phyloP scores from a whole-genome alignment of 1,139 yeast genomes.

The Hyphopichia khmerensis region DNA sequence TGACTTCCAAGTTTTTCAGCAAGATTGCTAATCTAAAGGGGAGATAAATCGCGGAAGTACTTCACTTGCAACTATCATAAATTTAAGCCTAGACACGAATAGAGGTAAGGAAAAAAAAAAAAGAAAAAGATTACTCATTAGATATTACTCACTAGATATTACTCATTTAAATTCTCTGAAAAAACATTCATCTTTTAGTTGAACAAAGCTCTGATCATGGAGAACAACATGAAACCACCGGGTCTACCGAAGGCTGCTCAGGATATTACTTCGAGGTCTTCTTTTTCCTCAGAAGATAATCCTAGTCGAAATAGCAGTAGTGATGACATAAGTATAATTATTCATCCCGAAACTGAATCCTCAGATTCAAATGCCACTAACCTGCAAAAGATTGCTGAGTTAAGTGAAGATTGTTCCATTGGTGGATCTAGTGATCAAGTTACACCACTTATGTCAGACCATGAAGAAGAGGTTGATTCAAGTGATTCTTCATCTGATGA shows the following conservation, averaged over 20 bases:
- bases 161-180: too few relatives aligned
- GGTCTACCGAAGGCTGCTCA: neutral
- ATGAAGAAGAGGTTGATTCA: neutral
- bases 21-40: too few relatives aligned
- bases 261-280: neutral
- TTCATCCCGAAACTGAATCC: neutral
- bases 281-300: neutral
- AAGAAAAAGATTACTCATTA: too few relatives aligned
- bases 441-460: neutral
- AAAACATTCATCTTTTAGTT: too few relatives aligned
- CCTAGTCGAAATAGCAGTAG: neutral
- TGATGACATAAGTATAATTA: constrained; percentile 1
- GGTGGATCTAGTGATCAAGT: neutral
- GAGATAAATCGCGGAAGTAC: too few relatives aligned
- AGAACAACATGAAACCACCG: neutral
- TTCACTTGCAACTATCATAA: too few relatives aligned
- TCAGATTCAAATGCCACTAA: neutral
- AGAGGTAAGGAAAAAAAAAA: too few relatives aligned
- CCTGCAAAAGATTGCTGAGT: constrained; percentile 3
- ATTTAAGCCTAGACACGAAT: too few relatives aligned
- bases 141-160: too few relatives aligned
- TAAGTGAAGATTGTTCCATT: neutral
- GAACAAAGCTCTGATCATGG: neutral
- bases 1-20: too few relatives aligned
- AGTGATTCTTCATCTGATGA: neutral